Conservation (phyloP, 2,329 filamentous ascomycete species). For the Phaeosphaeria sp. region DNA sequence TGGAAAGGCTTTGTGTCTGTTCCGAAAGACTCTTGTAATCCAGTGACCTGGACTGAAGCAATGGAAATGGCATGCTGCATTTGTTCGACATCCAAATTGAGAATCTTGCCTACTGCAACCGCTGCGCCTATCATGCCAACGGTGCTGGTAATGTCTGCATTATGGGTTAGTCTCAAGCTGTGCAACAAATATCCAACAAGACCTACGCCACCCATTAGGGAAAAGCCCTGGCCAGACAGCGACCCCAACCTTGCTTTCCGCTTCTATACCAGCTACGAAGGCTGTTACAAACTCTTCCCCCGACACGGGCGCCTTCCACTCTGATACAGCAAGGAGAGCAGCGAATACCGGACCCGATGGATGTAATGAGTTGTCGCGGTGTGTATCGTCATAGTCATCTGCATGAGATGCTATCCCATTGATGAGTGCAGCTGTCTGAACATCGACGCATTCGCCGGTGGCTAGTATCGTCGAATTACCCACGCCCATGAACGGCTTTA, state of each 20-base stretch:
- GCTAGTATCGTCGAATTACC: neutral
- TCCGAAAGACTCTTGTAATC: neutral
- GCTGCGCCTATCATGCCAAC: neutral
- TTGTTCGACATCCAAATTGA: neutral
- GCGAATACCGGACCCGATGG: neutral
- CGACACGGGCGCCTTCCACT: neutral
- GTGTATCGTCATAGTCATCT: slow-evolving; percentile 1
- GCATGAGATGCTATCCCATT: slow-evolving; percentile 1
- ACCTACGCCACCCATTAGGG: neutral
- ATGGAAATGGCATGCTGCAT: neutral
- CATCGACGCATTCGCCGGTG: neutral
- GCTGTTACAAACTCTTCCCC: neutral
- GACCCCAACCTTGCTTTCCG: neutral
- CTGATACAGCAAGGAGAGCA: neutral
- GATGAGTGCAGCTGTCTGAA: neutral
- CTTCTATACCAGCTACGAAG: neutral
- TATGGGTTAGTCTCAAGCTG: neutral
- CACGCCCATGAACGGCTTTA: neutral
- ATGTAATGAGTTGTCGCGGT: neutral
- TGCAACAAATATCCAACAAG: neutral
- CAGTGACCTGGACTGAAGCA: neutral
- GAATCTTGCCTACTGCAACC: neutral
- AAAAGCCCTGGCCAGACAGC: neutral
- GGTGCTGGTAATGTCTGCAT: neutral
- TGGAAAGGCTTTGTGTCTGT: slow-evolving; percentile 1